These are phyloP conservation scores for Huntiella abstrusa DNA, from an alignment of 2,329 filamentous ascomycete genomes.

Conservation along the genomic window DNA sequence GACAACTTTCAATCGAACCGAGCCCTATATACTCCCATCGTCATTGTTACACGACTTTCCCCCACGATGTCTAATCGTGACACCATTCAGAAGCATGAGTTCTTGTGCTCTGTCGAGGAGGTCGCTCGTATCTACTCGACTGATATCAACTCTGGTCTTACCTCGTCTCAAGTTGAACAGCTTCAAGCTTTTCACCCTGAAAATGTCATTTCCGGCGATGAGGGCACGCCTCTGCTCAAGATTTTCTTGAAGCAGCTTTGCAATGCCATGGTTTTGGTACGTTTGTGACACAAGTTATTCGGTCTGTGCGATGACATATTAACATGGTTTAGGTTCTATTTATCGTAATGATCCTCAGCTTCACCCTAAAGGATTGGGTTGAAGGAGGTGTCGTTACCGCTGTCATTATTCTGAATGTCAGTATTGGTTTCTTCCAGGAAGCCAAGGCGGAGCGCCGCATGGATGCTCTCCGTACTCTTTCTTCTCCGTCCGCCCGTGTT, in stretches of 20 bases:
- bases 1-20: too few species aligned
- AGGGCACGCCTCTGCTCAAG: slow-evolving; percentile 49
- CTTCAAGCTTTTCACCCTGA: slow-evolving; percentile 40
- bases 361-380: slow-evolving; percentile 47
- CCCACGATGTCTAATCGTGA: slow-evolving; percentile 4
- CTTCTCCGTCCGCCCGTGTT: slow-evolving; percentile 43
- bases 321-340: slow-evolving; percentile 41
- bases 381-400: slow-evolving; percentile 48
- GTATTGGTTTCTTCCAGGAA: slow-evolving; percentile 48
- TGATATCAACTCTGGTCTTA: slow-evolving; percentile 48
- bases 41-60: neutral
- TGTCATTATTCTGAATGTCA: slow-evolving; percentile 50
- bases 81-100: slow-evolving; percentile 28
- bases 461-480: slow-evolving; percentile 42
- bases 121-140: slow-evolving; percentile 44
- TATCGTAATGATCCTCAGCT: slow-evolving; percentile 57
- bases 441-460: slow-evolving; percentile 47
- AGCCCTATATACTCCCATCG: too few species aligned
- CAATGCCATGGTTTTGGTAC: slow-evolving; percentile 59
- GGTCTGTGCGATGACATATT: neutral
- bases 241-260: slow-evolving; percentile 54
- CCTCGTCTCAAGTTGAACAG: slow-evolving; percentile 36
- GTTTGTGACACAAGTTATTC: slow-evolving; percentile 20
- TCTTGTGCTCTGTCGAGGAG: slow-evolving; percentile 40
- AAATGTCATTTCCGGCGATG: slow-evolving; percentile 53